Evolutionary conservation across 2,329 filamentous ascomycete genomes (phyloP).

Genomic region (Ascochyta lentis): DNA sequence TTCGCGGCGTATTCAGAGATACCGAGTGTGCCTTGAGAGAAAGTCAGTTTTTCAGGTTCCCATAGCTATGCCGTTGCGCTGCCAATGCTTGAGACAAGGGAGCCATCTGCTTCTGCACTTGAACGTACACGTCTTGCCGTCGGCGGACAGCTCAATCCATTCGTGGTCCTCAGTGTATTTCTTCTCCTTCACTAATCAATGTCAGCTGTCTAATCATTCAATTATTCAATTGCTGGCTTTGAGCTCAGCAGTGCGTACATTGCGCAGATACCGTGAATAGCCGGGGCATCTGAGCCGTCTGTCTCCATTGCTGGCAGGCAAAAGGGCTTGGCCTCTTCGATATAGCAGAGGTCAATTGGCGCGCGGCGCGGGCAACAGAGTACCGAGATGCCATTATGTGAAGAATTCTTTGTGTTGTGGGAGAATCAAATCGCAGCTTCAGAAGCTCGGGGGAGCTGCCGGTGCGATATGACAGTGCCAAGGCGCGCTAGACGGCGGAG

Average conservation of each 20-base stretch:
- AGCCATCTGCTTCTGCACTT: neutral
- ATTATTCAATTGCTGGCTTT: constrained; percentile 5
- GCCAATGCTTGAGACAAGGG: neutral
- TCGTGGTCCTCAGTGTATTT: constrained; percentile 98
- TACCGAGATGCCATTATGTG: constrained; percentile 46
- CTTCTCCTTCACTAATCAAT: constrained; percentile 66
- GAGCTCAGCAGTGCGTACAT: constrained; percentile 28
- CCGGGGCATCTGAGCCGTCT: constrained; percentile 35
- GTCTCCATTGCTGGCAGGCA: constrained; percentile 36
- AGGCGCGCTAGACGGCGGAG: constrained; percentile 18
- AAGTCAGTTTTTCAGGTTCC: constrained; percentile 12
- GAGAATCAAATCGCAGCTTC: constrained; percentile 16
- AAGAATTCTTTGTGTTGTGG: constrained; percentile 13
- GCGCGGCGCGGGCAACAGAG: constrained; percentile 42
- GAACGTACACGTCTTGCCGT: constrained; percentile 75
- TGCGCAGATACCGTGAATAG: constrained; percentile 49
- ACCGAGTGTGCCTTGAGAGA: constrained; percentile 67
- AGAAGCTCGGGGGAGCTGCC: constrained; percentile 10
- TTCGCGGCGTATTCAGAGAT: constrained; percentile 93
- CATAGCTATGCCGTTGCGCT: neutral
- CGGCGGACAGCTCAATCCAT: constrained; percentile 88
- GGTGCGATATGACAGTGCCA: constrained; percentile 10
- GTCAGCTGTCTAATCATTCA: constrained; percentile 22
- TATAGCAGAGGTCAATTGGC: constrained; percentile 43
- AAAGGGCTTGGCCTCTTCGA: constrained; percentile 32